Base-by-base conservation (phyloP, 805 yeast species). In the Wickerhamomyces tratensis region DNA sequence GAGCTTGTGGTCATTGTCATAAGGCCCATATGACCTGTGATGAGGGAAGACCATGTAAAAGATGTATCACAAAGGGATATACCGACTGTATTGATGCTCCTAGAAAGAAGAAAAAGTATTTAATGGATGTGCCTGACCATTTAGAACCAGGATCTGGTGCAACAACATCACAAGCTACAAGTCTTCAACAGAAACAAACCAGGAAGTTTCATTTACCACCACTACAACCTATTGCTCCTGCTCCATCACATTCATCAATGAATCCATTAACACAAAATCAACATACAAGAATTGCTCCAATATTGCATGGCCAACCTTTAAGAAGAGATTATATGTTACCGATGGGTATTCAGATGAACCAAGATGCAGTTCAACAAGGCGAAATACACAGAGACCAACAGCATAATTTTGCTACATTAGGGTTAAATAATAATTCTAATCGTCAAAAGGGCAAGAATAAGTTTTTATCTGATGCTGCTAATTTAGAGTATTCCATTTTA, bases 1-100 rank as follows among this genome's bases (percentile, higher is more conserved):
- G 95, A 43, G 98, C 98, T 6, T 91, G 98, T 52, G 76, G 77
- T 36, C 93, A 89, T 62, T 91, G 98, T 57, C 88, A 89, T 46
- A 76, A 79, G 52, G 85, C 95, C 2, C 98, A 91, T 59, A 77
- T 89, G 70, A 86, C 97, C 0, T 91, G 98, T 61, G 96, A 89
- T 52, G 76, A 79, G 26, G 59, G 61, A 57, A 75, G 95, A 35
- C 95, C 95, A 0, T 91, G 98, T 54, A 71, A 72, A 42, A 62
- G 96, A 40, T 91, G 98, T 60, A 59, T 82, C 4, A 69, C 68
- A 29, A 70, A 87, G 53, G 91, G 89, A 0, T 62, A 87, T 13
- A 73, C 71, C 2, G 73, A 66, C 13, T 91, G 98, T 63, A 76
- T 76, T 31, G 97, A 93, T 64, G 96, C 96, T 6, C 93, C 93